Evolutionary conservation across 805 yeast species (phyloP), one percentile per base, ranked within the genome.

Genomic region (Candida khao-thaluensis): DNA sequence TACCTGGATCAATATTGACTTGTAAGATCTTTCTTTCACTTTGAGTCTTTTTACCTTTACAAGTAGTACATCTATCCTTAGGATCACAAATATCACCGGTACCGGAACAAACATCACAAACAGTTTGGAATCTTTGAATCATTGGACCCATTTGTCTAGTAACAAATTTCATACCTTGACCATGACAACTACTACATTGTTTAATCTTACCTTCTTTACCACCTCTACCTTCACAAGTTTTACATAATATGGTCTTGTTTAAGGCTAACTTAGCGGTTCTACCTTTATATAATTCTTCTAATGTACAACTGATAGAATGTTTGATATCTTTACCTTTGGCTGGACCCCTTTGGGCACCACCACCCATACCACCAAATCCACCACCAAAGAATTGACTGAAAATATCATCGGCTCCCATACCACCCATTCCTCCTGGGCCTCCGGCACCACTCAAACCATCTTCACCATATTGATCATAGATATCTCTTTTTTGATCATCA

Each of bases 111-210:
- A 68, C 82, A 52, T 85, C 91, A 84, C 99, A 93, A 39, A 80
- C 81, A 32, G 95, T 81, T 72, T 93, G 98, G 80, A 86, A 86
- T 76, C 96, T 85, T 74, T 93, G 99, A 57, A 93, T 85, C 90
- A 93, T 88, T 51, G 96, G 96, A 54, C 99, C 99, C 96, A 93
- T 90, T 70, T 93, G 98, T 73, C 95, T 85, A 38, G 96, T 87
- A 51, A 89, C 84, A 50, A 91, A 83, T 66, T 79, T 86, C 64
- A 83, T 69, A 77, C 99, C 99, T 54, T 77, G 76, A 66, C 99
- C 99, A 59, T 79, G 77, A 81, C 99, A 93, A 27, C 79, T 62
- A 37, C 80, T 50, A 81, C 99, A 93, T 55, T 80, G 80, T 72
- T 84, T 85, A 49, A 90, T 95, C 42, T 86, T 74, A 48, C 93